Evolutionary conservation across 805 yeast species (phyloP).

Genomic region (Candida fluviatilis): DNA sequence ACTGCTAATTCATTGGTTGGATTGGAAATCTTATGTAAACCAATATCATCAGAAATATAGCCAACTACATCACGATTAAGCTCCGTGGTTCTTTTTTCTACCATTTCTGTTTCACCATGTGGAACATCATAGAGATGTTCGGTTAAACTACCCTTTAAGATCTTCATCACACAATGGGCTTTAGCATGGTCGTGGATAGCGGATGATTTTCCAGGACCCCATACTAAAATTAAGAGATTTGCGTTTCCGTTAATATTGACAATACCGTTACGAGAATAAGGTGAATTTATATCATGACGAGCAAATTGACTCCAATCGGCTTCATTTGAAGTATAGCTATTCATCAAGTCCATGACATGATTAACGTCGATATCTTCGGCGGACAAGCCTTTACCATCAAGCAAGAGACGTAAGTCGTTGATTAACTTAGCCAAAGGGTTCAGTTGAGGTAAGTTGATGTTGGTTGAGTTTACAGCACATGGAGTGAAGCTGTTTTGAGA

Average conservation of each 20-base stretch:
- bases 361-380: slow-evolving; percentile 52
- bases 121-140: slow-evolving; percentile 59
- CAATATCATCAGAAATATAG: slow-evolving; percentile 62
- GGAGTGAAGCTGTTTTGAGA: neutral
- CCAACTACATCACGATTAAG: slow-evolving; percentile 46
- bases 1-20: slow-evolving; percentile 43
- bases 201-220: slow-evolving; percentile 65
- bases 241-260: slow-evolving; percentile 69
- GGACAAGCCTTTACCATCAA: slow-evolving; percentile 33
- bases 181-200: slow-evolving; percentile 72
- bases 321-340: slow-evolving; percentile 42
- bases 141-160: slow-evolving; percentile 53
- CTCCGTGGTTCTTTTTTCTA: slow-evolving; percentile 21
- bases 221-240: slow-evolving; percentile 60
- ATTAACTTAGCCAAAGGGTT: slow-evolving; percentile 24
- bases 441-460: slow-evolving; percentile 7
- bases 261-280: slow-evolving; percentile 68
- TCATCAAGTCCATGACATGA: slow-evolving; percentile 43
- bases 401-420: slow-evolving; percentile 18
- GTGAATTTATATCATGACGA: slow-evolving; percentile 44
- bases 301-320: slow-evolving; percentile 60
- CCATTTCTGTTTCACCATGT: slow-evolving; percentile 20
- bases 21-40: slow-evolving; percentile 62
- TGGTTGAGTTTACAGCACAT: neutral
- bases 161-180: slow-evolving; percentile 74